A percentile compares a stretch with the other conserved stretches of the same genome.
phyloP scores from a whole-genome alignment of 2,329 filamentous ascomycete genomes.

The Apiospora aurea region DNA sequence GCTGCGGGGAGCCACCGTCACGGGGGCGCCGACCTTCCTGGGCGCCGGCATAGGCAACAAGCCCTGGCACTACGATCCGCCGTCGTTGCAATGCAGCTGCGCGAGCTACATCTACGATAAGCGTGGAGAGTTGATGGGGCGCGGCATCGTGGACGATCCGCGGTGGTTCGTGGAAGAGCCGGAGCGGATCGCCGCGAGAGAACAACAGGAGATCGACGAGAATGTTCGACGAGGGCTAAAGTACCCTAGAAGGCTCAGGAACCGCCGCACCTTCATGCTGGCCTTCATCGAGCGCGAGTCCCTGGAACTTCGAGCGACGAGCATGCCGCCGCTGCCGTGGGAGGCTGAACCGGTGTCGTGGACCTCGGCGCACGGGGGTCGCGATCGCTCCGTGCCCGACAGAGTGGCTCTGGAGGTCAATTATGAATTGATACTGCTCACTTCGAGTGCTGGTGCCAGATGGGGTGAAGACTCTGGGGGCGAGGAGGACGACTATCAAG shows the following conservation, averaged over 20 bases:
- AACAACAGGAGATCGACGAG: not conserved
- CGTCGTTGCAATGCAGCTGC: not conserved
- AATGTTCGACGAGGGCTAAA: not conserved
- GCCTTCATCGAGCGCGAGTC: not conserved
- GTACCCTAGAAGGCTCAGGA: not conserved
- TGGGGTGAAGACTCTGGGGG: not conserved
- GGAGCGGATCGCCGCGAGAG: not conserved
- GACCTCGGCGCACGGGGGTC: too few relatives aligned
- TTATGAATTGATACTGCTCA: slow-evolving; percentile 2
- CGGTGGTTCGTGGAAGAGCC: not conserved
- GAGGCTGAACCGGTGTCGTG: too few relatives aligned
- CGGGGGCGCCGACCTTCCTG: not conserved
- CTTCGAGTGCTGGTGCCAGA: not conserved
- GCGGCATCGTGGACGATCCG: not conserved
- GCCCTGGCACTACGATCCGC: not conserved
- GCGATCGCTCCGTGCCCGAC: not conserved
- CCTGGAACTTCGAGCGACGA: not conserved
- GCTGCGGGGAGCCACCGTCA: not conserved
- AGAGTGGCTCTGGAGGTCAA: not conserved
- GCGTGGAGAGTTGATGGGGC: not conserved
- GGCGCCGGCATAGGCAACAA: not conserved
- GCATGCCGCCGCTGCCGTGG: not conserved
- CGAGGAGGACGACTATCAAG: not conserved
- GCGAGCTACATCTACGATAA: not conserved
- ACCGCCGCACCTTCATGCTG: not conserved